Percentiles rank a stretch among this genome's conserved stretches.
Evolutionary conservation across 352 stramenopile genomes (phyloP).

Genomic region (Globisporangium spinosum): DNA sequence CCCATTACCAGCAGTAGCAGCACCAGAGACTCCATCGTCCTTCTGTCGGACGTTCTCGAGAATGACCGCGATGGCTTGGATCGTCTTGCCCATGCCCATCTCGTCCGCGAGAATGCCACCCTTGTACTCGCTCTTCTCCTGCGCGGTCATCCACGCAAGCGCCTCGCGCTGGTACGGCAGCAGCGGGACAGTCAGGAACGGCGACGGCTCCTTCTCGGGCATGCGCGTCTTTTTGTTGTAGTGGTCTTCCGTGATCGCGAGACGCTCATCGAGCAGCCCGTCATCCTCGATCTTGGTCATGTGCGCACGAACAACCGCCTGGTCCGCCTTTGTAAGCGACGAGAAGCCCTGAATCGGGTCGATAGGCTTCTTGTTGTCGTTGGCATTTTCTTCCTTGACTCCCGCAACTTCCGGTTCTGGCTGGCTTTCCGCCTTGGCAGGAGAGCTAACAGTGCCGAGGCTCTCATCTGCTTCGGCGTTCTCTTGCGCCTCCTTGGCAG

Average conservation of each 20-base stretch:
- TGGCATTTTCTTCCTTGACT: constrained; percentile 14
- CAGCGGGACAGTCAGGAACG: constrained; percentile 82
- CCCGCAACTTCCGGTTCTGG: constrained; percentile 8
- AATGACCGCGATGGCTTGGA: constrained; percentile 96
- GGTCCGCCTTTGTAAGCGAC: constrained; percentile 36
- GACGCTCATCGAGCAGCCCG: constrained; percentile 62
- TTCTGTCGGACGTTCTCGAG: constrained; percentile 84
- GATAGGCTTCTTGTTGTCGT: constrained; percentile 10
- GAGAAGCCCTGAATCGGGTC: constrained; percentile 51
- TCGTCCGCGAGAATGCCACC: constrained; percentile 98
- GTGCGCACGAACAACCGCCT: constrained; percentile 44
- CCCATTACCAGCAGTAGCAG: neutral
- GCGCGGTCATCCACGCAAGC: constrained; percentile 91
- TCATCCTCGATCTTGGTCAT: constrained; percentile 53
- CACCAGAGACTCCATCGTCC: neutral
- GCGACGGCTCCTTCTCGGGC: constrained; percentile 69
- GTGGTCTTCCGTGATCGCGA: constrained; percentile 61
- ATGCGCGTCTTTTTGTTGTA: constrained; percentile 70
- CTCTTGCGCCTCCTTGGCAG: constrained; percentile 2
- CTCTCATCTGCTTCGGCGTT: neutral
- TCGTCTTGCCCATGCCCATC: constrained; percentile 97
- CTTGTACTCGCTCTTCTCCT: constrained; percentile 89
- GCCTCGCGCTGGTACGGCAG: constrained; percentile 99
- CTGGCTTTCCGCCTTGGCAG: constrained; percentile 5
- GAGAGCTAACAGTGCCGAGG: neutral